These are phyloP conservation scores for Leptographium lundbergii DNA, from an alignment of 2,329 filamentous ascomycete genomes.

Conservation along the genomic window DNA sequence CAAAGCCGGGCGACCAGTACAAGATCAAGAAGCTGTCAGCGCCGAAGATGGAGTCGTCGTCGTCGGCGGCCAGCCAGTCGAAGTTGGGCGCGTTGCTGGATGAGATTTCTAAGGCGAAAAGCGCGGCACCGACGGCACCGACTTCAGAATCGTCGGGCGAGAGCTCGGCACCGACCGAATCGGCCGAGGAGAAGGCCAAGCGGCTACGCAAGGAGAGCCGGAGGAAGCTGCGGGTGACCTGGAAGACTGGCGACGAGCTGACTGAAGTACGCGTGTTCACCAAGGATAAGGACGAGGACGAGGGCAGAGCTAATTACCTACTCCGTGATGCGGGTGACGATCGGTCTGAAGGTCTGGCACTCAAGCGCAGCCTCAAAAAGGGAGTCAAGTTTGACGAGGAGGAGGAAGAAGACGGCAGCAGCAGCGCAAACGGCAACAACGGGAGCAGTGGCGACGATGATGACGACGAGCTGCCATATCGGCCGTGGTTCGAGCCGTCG, in stretches of 20 bases:
- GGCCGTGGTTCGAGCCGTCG: conserved; percentile 37
- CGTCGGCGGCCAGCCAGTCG: conserved; percentile 23
- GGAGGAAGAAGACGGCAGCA: conserved; percentile 37
- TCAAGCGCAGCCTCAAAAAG: conserved; percentile 42
- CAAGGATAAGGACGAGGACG: conserved; percentile 62
- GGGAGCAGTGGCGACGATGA: conserved; percentile 26
- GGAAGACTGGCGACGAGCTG: conserved; percentile 55
- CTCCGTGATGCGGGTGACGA: conserved; percentile 61
- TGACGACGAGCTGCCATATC: conserved; percentile 39
- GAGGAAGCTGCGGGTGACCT: conserved; percentile 56
- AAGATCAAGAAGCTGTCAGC: conserved; percentile 15
- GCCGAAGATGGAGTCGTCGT: conserved; percentile 19
- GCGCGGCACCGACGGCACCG: conserved; percentile 25
- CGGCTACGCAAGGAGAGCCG: conserved; percentile 61
- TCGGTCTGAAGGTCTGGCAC: conserved; percentile 58
- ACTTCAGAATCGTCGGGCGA: conserved; percentile 31
- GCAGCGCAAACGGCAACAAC: not conserved
- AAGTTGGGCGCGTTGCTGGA: conserved; percentile 43
- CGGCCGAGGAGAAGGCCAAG: conserved; percentile 52
- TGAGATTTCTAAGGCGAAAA: conserved; percentile 38
- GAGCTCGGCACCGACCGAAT: conserved; percentile 37
- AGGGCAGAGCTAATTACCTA: conserved; percentile 54
- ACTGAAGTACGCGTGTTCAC: conserved; percentile 57
- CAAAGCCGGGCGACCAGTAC: not conserved
- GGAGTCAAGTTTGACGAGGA: conserved; percentile 3